Evolutionary conservation across 2,329 filamentous ascomycete species (phyloP), one percentile per base, ranked within the genome.

Genomic region (Cladosporium sp.): DNA sequence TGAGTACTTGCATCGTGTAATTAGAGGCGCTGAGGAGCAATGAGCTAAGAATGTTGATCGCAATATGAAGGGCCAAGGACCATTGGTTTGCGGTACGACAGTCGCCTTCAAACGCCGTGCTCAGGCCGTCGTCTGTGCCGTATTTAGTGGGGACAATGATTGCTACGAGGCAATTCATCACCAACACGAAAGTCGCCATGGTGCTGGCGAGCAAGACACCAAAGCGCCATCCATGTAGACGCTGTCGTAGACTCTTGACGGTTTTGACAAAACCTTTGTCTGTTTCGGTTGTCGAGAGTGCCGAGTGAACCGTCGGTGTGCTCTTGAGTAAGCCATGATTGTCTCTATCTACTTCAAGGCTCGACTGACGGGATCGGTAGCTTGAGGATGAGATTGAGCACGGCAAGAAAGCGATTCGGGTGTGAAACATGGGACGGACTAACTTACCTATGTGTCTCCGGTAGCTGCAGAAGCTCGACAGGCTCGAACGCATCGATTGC

Each of bases 1-100:
- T 72, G 11, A 82, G 62, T 16, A 73, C 67, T 55, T 81, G 78
- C 74, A 79, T 79, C 52, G 69, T 73, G 55, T 76, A 78, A 58
- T 78, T 78, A 40, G 72, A 75, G 5, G 74, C 74, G 2, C 70
- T 68, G 1, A 79, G 67, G 13, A 79, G 54, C 1, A 70, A 49
- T 0, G 74, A 77, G 32, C 71, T 70, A 37, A 78, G 62, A 1
- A 70, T 52, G 61, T 80, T 80, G 60, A 81, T 73, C 2, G 70
- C 50, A 33, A 79, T 58, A 61, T 80, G 76, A 0, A 62, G 53
- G 34, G 55, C 55, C 2, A 57, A 54, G 4, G 58, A 49, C 53
- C 55, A 54, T 13, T 38, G 41, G 22, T 55, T 59, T 2, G 57
- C 59, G 1, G 50, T 52, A 0, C 48, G 42, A 42, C 67, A 68